These are phyloP conservation scores for Pseudonitzschia delicatissima DNA, from an alignment of 108 stramenopile species.

Conservation along the genomic window DNA sequence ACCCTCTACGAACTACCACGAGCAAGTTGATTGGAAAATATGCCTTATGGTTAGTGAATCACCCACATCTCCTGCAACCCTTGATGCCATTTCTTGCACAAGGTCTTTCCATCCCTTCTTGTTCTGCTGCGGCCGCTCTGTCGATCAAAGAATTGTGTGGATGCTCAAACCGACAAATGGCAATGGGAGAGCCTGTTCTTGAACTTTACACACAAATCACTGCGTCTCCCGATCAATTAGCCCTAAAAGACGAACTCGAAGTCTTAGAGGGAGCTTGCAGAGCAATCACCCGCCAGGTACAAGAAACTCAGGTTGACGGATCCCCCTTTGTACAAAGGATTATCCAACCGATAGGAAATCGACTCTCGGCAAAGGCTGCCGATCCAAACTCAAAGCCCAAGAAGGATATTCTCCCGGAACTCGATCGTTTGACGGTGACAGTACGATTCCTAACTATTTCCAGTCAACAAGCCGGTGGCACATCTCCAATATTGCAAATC, in stretches of 20 bases:
- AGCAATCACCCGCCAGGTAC: constrained; percentile 57
- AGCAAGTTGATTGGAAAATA: constrained; percentile 83
- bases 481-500: constrained; percentile 68
- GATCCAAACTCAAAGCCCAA: constrained; percentile 40
- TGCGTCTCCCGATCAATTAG: constrained; percentile 41
- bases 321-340: constrained; percentile 51
- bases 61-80: constrained; percentile 70
- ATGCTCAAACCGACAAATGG: constrained; percentile 55
- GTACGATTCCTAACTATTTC: constrained; percentile 37
- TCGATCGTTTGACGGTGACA: constrained; percentile 84
- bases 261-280: constrained; percentile 87
- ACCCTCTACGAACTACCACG: constrained; percentile 68
- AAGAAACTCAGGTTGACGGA: constrained; percentile 36
- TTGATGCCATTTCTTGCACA: constrained; percentile 82
- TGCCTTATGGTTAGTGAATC: constrained; percentile 74
- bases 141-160: constrained; percentile 87
- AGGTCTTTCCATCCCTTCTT: constrained; percentile 66
- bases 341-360: constrained; percentile 75
- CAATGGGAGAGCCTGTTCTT: constrained; percentile 76
- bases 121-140: constrained; percentile 75
- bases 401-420: constrained; percentile 60
- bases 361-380: constrained; percentile 41
- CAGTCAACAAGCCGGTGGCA: constrained; percentile 2
- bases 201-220: constrained; percentile 76
- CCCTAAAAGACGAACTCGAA: constrained; percentile 85